Conservation (phyloP, 1,139 yeast species). For the Candida smagusa region DNA sequence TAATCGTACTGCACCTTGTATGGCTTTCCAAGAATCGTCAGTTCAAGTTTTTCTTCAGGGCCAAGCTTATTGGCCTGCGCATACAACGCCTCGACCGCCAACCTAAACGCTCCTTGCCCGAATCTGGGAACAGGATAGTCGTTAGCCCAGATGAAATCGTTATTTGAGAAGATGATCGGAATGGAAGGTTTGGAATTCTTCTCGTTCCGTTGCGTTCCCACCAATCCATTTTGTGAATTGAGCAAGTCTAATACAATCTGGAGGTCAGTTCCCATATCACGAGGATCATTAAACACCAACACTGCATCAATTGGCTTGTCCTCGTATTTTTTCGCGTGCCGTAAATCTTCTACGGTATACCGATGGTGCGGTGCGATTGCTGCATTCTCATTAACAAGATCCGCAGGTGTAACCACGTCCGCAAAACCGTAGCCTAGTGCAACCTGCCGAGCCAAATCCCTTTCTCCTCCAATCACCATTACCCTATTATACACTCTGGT, state of each 20-base stretch:
- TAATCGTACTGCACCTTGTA: slow-evolving; percentile 75
- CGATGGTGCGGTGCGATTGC: slow-evolving; percentile 74
- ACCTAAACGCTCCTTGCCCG: slow-evolving; percentile 89
- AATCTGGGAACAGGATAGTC: slow-evolving; percentile 76
- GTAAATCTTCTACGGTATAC: slow-evolving; percentile 48
- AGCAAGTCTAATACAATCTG: slow-evolving; percentile 76
- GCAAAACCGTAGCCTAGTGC: slow-evolving; percentile 79
- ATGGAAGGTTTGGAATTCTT: slow-evolving; percentile 49
- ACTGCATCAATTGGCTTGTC: slow-evolving; percentile 66
- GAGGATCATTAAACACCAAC: slow-evolving; percentile 84
- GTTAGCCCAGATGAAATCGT: slow-evolving; percentile 90
- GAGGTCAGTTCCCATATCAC: slow-evolving; percentile 84
- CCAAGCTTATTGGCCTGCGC: slow-evolving; percentile 52
- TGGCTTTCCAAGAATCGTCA: slow-evolving; percentile 82
- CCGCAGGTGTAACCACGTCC: slow-evolving; percentile 75
- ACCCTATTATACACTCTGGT: slow-evolving; percentile 54
- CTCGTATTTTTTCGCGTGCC: slow-evolving; percentile 26
- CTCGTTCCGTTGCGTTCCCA: slow-evolving; percentile 51
- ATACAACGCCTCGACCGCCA: slow-evolving; percentile 62
- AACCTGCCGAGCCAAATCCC: slow-evolving; percentile 64
- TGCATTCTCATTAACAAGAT: slow-evolving; percentile 56
- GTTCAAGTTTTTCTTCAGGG: slow-evolving; percentile 36
- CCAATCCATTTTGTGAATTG: slow-evolving; percentile 57
- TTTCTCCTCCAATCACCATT: slow-evolving; percentile 80
- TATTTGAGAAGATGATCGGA: slow-evolving; percentile 82